These are phyloP conservation scores for Cymbopogon flexuosus DNA, from an alignment of 202 grass and related monocot species.

Conservation along the genomic window DNA sequence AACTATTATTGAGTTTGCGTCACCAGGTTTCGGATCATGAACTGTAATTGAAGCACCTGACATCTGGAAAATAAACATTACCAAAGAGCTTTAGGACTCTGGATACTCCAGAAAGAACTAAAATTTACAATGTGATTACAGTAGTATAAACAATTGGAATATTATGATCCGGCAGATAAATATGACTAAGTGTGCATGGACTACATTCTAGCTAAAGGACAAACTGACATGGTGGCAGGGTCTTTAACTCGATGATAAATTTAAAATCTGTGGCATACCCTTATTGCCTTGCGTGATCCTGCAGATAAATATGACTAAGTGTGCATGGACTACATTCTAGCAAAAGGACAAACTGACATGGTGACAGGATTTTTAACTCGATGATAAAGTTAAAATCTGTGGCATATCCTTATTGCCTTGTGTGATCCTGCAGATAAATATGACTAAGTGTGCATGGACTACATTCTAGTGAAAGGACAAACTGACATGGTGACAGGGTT, in stretches of 20 bases:
- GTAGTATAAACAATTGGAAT: background rate
- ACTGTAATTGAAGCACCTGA: constrained; percentile 54
- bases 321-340: background rate
- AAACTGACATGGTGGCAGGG: background rate
- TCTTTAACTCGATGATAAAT: background rate
- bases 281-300: no score
- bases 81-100: background rate
- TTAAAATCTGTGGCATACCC: background rate
- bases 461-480: constrained; percentile 11
- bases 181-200: background rate
- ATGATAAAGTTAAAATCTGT: background rate
- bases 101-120: background rate
- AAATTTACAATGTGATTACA: background rate
- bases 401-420: no score
- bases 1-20: constrained; percentile 29
- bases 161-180: background rate
- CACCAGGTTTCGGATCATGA: constrained; percentile 46
- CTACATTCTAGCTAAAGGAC: constrained; percentile 5
- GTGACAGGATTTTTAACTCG: background rate
- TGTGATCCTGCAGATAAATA: background rate
- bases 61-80: constrained; percentile 42
- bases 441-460: background rate
- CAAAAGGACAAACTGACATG: background rate
- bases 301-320: background rate
- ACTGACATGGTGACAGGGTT: background rate